Evolutionary conservation across 1,284 basidiomycete species (phyloP), one percentile per base, ranked within the genome.

Genomic region (Trametes pubescens): DNA sequence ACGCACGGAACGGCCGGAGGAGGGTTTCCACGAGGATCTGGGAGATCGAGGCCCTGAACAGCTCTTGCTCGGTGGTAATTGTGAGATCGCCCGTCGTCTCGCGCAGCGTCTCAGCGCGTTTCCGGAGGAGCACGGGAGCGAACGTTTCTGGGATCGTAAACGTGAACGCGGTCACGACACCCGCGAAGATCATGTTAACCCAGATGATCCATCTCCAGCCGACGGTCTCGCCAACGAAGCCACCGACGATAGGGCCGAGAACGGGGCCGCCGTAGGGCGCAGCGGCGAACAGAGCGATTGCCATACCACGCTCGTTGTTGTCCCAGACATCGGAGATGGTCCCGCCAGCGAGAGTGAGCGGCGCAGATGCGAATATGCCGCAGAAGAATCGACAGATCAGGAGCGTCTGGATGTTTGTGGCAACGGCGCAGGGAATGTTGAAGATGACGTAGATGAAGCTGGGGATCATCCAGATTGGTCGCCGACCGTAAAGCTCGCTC

Each of bases 271-370:
- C 74, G 74, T 91, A 92, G 2, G 88, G 85, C 35, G 83, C 82
- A 2, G 85, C 84, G 1, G 86, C 82, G 71, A 91, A 91, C 22
- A 91, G 66, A 44, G 84, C 85, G 29, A 85, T 86, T 0, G 88
- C 86, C 11, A 82, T 77, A 3, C 88, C 88, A 64, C 89, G 82
- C 37, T 81, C 82, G 44, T 79, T 81, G n/a, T 86, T 84, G 56
- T 80, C 79, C 87, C 86, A 90, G 4, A 92, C 81, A 70, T 91
- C 90, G 0, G 87, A 86, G 51, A 92, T 86, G 1, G 88, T 77
- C 54, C 84, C 89, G 40, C 88, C 89, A 13, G 82, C 82, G 57
- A 86, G 86, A 0, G 87, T 87, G 21, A 92, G 69, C 0, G 89
- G 89, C 0, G 86, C 87, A 0, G 84, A 83, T 11, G 86, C 90